A percentile compares a stretch with the other conserved stretches of the same genome.
phyloP scores from a whole-genome alignment of 164 flowering plant genomes.

The Amborella trichopoda region DNA sequence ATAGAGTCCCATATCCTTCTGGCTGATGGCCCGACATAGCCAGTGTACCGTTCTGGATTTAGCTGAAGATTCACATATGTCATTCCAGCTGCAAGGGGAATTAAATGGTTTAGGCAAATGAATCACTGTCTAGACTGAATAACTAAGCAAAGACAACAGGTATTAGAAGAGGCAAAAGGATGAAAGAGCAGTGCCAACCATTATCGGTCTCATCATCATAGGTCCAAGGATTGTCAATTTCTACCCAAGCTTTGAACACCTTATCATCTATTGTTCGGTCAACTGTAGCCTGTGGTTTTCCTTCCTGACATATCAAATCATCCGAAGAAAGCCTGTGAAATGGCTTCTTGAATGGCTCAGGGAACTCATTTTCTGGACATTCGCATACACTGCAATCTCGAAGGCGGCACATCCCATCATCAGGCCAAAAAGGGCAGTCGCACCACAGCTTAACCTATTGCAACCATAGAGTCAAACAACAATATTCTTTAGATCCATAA shows the following conservation, averaged over 20 bases:
- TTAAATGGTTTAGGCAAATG: neutral
- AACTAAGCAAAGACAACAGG: too few species aligned
- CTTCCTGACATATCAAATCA: slow-evolving; percentile 82
- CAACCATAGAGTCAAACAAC: neutral
- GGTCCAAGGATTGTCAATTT: slow-evolving; percentile 95
- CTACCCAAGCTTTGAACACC: slow-evolving; percentile 86
- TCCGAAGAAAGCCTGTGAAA: slow-evolving; percentile 36
- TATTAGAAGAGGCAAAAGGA: neutral
- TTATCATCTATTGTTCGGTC: slow-evolving; percentile 85
- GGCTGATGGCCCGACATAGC: slow-evolving; percentile 87
- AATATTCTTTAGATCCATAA: too few species aligned
- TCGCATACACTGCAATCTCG: slow-evolving; percentile 99
- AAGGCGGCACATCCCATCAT: slow-evolving; percentile 97
- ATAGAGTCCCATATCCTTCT: slow-evolving; percentile 95
- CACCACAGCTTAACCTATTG: slow-evolving; percentile 88
- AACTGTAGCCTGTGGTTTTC: slow-evolving; percentile 77
- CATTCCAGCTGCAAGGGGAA: slow-evolving; percentile 61
- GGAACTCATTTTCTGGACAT: slow-evolving; percentile 91
- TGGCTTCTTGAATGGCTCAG: slow-evolving; percentile 68
- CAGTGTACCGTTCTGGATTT: slow-evolving; percentile 93
- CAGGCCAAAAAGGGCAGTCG: slow-evolving; percentile 99
- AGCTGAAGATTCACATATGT: slow-evolving; percentile 90
- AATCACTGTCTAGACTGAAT: neutral
- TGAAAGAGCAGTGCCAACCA: slow-evolving; percentile 23
- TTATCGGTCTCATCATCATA: slow-evolving; percentile 95